phyloP scores from a whole-genome alignment of 2,329 filamentous ascomycete genomes.

The Fusarium albidum region DNA sequence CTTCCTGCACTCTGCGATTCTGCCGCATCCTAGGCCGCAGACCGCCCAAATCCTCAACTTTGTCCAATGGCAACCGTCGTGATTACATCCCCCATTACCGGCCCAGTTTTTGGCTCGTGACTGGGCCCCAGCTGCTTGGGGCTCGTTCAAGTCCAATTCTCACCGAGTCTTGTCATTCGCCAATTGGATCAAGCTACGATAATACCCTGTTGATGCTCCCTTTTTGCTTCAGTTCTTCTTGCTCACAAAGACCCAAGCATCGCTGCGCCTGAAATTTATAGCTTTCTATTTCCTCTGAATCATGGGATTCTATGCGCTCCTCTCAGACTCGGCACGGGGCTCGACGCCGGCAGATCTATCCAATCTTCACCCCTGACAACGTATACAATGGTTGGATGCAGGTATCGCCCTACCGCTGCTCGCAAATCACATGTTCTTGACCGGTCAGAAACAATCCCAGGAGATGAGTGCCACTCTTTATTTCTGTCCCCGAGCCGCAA shows the following conservation, averaged over 20 bases:
- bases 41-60: slow-evolving; percentile 28
- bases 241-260: slow-evolving; percentile 12
- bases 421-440: slow-evolving; percentile 29
- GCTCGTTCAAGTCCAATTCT: slow-evolving; percentile 29
- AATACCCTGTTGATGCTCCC: neutral
- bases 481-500: slow-evolving; percentile 5
- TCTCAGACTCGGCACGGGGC: slow-evolving; percentile 13
- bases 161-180: slow-evolving; percentile 32
- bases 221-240: neutral
- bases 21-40: slow-evolving; percentile 33
- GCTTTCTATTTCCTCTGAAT: slow-evolving; percentile 14
- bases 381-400: slow-evolving; percentile 26
- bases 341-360: slow-evolving; percentile 11
- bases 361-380: slow-evolving; percentile 26
- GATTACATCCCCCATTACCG: slow-evolving; percentile 32
- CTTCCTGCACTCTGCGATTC: slow-evolving; percentile 27
- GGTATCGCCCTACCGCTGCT: slow-evolving; percentile 21
- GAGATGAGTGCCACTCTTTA: slow-evolving; percentile 30
- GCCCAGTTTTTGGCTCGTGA: neutral
- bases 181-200: slow-evolving; percentile 24
- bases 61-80: slow-evolving; percentile 28
- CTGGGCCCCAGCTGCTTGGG: neutral
- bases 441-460: slow-evolving; percentile 23
- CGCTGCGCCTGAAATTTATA: slow-evolving; percentile 9
- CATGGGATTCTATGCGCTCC: slow-evolving; percentile 21